Evolutionary conservation across 208 protist species (phyloP).

Genomic region (Leishmania major): DNA sequence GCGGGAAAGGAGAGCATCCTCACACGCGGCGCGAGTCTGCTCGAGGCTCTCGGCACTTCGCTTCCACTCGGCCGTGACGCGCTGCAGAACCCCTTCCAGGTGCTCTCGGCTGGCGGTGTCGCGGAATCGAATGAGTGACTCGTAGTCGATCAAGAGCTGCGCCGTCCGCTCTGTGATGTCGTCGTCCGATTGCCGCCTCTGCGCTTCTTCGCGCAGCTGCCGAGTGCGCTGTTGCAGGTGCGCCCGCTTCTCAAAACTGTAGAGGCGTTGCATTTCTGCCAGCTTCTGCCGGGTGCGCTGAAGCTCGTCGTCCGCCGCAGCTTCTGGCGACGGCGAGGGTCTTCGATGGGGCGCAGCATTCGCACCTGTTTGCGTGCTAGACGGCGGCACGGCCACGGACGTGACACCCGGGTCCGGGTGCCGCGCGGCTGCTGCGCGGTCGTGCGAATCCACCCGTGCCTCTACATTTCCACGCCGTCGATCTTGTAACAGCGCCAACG

Average conservation of each 20-base stretch:
- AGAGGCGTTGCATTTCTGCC: constrained; percentile 30
- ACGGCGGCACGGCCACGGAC: not conserved
- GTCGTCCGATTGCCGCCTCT: constrained; percentile 12
- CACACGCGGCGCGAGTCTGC: constrained; percentile 18
- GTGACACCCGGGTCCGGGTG: not conserved
- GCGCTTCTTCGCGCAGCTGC: constrained; percentile 28
- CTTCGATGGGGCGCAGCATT: not conserved
- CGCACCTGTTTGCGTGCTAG: not conserved
- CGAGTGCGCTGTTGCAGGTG: constrained; percentile 32
- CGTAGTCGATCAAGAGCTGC: constrained; percentile 30
- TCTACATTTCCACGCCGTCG: no score
- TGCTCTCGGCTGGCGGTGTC: constrained; percentile 18
- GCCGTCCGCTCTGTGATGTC: constrained; percentile 14
- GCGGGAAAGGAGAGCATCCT: not conserved
- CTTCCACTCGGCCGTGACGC: constrained; percentile 24
- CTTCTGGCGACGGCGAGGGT: not conserved
- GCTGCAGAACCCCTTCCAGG: constrained; percentile 19
- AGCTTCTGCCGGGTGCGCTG: constrained; percentile 18
- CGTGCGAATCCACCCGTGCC: not conserved
- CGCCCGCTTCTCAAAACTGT: constrained; percentile 24
- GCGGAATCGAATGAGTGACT: constrained; percentile 19
- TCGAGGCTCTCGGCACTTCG: constrained; percentile 18
- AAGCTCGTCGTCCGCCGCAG: constrained; percentile 8
- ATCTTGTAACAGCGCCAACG: not conserved
- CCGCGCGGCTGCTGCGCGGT: not conserved